These are phyloP conservation scores for Xylariaceae sp. DNA, from an alignment of 2,329 filamentous ascomycete genomes.

Conservation along the genomic window DNA sequence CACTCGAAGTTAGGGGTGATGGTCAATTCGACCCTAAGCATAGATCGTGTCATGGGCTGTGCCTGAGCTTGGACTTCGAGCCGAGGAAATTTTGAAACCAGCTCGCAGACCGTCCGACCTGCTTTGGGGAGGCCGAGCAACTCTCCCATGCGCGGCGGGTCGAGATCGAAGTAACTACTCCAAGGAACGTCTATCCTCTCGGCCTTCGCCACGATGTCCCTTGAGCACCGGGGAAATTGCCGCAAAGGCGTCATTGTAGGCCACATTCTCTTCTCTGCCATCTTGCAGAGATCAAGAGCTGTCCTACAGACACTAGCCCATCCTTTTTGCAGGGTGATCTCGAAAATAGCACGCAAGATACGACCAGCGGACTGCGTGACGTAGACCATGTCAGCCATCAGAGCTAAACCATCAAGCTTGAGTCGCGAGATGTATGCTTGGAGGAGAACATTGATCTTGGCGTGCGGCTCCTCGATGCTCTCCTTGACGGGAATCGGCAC, in stretches of 20 bases:
- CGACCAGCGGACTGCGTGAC: conserved; percentile 96
- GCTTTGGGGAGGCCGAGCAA: conserved; percentile 84
- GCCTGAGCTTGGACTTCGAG: conserved; percentile 89
- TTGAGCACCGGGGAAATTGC: conserved; percentile 76
- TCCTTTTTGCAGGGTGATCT: conserved; percentile 94
- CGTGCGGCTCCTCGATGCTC: conserved; percentile 90
- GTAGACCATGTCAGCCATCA: conserved; percentile 98
- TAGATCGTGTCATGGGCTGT: conserved; percentile 87
- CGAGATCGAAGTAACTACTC: conserved; percentile 90
- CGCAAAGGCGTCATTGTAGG: conserved; percentile 94
- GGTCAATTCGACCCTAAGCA: conserved; percentile 82
- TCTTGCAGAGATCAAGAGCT: conserved; percentile 92
- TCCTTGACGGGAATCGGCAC: conserved; percentile 97
- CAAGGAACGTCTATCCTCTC: conserved; percentile 93
- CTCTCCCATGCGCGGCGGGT: conserved; percentile 93
- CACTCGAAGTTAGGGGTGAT: conserved; percentile 94
- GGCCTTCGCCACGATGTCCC: conserved; percentile 83
- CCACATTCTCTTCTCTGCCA: conserved; percentile 99
- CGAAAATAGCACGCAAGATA: conserved; percentile 91
- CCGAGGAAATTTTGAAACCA: conserved; percentile 88
- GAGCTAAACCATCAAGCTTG: conserved; percentile 83
- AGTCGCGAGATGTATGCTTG: conserved; percentile 95
- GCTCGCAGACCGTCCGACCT: conserved; percentile 73
- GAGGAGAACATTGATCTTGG: conserved; percentile 95
- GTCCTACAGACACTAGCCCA: conserved; percentile 92